Evolutionary conservation across 208 protist genomes (phyloP).

Genomic region (Wallacemonas rigidus): DNA sequence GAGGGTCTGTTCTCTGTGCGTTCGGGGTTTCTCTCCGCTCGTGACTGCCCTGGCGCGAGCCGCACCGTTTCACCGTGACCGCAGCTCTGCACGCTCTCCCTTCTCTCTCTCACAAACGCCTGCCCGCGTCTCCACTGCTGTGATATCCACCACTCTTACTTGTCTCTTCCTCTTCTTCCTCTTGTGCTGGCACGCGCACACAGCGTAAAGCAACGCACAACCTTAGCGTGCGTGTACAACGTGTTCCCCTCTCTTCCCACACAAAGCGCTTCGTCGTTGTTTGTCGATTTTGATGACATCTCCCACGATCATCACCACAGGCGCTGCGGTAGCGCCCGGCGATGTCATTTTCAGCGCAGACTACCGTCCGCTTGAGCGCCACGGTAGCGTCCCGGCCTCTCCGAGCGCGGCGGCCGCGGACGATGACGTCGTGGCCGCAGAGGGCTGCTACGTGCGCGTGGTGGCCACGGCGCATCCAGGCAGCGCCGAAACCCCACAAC

Average conservation of each 20-base stretch:
- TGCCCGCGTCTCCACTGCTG: too few species aligned
- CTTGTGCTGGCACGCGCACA: background rate
- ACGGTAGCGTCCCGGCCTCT: background rate
- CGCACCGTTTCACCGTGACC: too few species aligned
- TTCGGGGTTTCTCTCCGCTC: too few species aligned
- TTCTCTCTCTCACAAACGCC: background rate
- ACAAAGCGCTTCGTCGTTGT: background rate
- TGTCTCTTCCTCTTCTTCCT: background rate
- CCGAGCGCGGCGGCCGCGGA: background rate
- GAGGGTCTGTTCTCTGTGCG: too few species aligned
- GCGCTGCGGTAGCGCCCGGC: slow-evolving; percentile 42
- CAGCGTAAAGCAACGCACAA: background rate
- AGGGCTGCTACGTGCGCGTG: slow-evolving; percentile 57
- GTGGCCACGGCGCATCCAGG: slow-evolving; percentile 13
- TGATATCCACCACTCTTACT: background rate
- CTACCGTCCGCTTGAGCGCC: background rate
- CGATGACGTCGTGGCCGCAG: slow-evolving; percentile 39
- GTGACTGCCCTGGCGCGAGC: too few species aligned
- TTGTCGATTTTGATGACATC: slow-evolving; percentile 6
- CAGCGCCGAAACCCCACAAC: slow-evolving; percentile 9
- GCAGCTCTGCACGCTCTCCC: background rate
- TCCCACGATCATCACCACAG: slow-evolving; percentile 33
- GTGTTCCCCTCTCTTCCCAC: background rate
- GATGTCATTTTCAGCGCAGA: slow-evolving; percentile 48
- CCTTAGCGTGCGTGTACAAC: too few species aligned